phyloP scores from a whole-genome alignment of 2,329 filamentous ascomycete species.

The Endocalyx cinctus region DNA sequence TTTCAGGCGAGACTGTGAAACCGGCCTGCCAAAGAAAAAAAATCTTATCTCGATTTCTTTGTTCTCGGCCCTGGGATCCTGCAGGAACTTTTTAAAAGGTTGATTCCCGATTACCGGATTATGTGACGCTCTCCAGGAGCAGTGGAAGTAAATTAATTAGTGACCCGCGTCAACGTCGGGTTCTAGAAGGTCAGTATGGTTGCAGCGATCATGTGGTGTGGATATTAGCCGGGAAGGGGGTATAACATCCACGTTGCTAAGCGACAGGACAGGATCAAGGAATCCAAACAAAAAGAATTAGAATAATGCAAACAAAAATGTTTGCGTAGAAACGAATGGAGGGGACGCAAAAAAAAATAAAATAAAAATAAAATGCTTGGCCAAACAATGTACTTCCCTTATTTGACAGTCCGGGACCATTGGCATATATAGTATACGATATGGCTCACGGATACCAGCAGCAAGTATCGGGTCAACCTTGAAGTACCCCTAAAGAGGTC shows the following conservation, averaged over 20 bases:
- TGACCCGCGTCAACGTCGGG: constrained; percentile 17
- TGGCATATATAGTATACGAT: no score
- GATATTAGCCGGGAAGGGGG: constrained; percentile 24
- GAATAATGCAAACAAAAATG: no score
- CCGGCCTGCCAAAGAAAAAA: constrained; percentile 3
- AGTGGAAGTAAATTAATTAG: constrained; percentile 23
- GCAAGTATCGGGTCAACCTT: no score
- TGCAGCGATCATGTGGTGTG: constrained; percentile 11
- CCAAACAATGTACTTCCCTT: no score
- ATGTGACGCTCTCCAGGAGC: constrained; percentile 19
- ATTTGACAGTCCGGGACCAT: no score
- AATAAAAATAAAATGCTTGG: constrained; percentile 7
- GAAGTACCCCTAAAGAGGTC: no score
- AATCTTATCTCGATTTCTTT: no score
- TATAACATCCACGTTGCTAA: constrained; percentile 20
- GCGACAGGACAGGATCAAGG: constrained; percentile 15
- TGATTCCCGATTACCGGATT: constrained; percentile 16
- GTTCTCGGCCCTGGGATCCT: constrained; percentile 14
- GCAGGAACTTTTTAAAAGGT: no score
- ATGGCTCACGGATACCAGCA: constrained; percentile 14
- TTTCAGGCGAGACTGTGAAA: constrained; percentile 11
- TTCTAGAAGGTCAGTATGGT: constrained; percentile 16
- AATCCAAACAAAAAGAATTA: constrained; percentile 3
- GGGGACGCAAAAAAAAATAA: constrained; percentile 8
- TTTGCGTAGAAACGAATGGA: constrained; percentile 14